Base-by-base conservation (phyloP, 176 grass and related monocot genomes). In the Melocanna baccifera region DNA sequence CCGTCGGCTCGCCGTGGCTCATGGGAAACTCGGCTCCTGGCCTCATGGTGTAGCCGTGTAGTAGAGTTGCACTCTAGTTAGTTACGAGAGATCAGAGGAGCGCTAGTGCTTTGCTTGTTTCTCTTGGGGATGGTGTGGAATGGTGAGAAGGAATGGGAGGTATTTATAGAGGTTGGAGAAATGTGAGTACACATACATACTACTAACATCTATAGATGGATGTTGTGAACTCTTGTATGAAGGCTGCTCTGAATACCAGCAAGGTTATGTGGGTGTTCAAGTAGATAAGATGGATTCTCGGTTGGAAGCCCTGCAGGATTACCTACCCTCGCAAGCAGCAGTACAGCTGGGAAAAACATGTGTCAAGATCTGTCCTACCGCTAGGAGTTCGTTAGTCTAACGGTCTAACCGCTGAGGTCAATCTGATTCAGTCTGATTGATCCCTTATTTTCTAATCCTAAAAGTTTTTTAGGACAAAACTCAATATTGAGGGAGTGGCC, bases 121-220 rank as follows among this genome's bases (percentile, higher is more conserved):
- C 47, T 67, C 34, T 73, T 69, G 68, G 77, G 68, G 59, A 39
- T 80, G 83, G 83, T 84, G 85, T 68, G 75, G 64, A 83, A 47
- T 36, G 69, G 71, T 29, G 51, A 71, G 88, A 86, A 71, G 67
- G 56, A 50, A 32, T 19, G 45, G 58, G 67, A 28, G 37, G 29
- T 80, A 91, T 88, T 85, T 93, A 93, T 93, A 93, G 34, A 50
- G n/a, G 56, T 19, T 1, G 2, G 76, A 11, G 51, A 75, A 42
- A 46, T 50, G 46, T 19, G 62, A 78, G 47, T 81, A 41, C 46
- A 52, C 37, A 68, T 58, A 23, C 9, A 23, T 13, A 28, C 25
- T 28, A 29, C 25, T 62, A 12, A 80, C 20, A 7, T 19, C 1
- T 10, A 46, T 10, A 64, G 22, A 12, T 28, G 0, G 66, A 43